Evolutionary conservation across 2,329 filamentous ascomycete species (phyloP), one percentile per base, ranked within the genome.

Genomic region (Canariomyces notabilis): DNA sequence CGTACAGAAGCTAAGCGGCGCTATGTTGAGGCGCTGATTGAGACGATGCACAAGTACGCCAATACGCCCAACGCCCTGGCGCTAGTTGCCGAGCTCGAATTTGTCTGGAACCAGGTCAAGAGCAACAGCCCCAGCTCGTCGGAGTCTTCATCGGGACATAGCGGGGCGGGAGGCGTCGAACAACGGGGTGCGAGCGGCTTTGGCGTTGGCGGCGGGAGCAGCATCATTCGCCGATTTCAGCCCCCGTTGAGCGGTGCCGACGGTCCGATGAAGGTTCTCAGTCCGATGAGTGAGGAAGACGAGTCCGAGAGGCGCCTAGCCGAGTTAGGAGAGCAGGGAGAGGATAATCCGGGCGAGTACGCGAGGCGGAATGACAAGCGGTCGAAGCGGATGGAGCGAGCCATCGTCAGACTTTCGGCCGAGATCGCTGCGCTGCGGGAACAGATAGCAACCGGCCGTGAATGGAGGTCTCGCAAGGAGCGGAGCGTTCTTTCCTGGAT

Each of bases 51-150:
- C 71, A 80, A 82, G 62, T 97, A 95, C 71, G 93, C 93, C 40
- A 93, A 85, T 33, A 96, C 89, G 15, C 77, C 83, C 39, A 89
- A 95, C 63, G 89, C 89, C 6, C 79, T 84, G 49, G 90, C 95
- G 67, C 76, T 98, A 32, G 90, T 97, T 31, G 77, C 83, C 8
- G 93, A 98, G 66, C 79, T 98, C n/a, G 93, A 98, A 68, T 98
- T 97, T 60, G 91, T 98, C 32, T 98, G 93, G 93, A 89, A 96
- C 58, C 93, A 97, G 65, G 91, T 98, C 58, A 95, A 93, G 66
- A 85, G 85, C 57, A 96, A 91, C 59, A 80, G 80, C 9, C 80
- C 84, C 4, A 80, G 78, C 38, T 43, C 48, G 15, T 47, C 44
- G 6, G 48, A 37, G 37, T 49, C 39, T 7, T 49, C 32, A 75